Evolutionary conservation across 805 yeast species (phyloP).

Genomic region (Candida maris): DNA sequence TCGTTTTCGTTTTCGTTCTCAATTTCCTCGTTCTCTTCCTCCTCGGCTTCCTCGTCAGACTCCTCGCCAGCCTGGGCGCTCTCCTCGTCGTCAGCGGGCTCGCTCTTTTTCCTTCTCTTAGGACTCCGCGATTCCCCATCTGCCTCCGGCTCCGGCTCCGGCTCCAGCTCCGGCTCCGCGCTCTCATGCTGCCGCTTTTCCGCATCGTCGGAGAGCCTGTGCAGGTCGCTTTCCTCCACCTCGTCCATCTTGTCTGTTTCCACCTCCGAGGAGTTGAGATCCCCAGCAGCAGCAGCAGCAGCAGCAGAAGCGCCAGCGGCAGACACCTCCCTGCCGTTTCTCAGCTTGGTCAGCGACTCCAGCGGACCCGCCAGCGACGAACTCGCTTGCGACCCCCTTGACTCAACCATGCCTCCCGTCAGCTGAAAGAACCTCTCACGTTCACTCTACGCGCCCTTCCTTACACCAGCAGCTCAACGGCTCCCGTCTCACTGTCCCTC

Average conservation of each 20-base stretch:
- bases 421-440: too few relatives aligned
- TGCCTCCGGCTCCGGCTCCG: conserved; percentile 15
- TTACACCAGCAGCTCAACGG: too few relatives aligned
- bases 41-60: conserved; percentile 23
- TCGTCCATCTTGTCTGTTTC: conserved; percentile 84
- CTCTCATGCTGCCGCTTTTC: conserved; percentile 38
- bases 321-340: conserved; percentile 13
- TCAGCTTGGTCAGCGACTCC: conserved; percentile 4
- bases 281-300: conserved; percentile 19
- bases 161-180: conserved; percentile 6
- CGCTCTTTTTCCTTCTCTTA: conserved; percentile 8
- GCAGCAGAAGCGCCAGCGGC: too few relatives aligned
- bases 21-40: conserved; percentile 25
- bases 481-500: too few relatives aligned
- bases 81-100: conserved; percentile 12
- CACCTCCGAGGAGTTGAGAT: conserved; percentile 64
- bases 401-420: conserved; percentile 2
- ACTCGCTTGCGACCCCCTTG: not conserved
- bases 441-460: too few relatives aligned
- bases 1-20: conserved; percentile 22
- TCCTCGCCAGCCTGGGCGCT: conserved; percentile 17
- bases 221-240: conserved; percentile 51
- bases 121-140: conserved; percentile 16
- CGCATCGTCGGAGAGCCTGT: conserved; percentile 34
- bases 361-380: not conserved